Percentiles rank a stretch among this genome's conserved stretches.
phyloP scores from a whole-genome alignment of 2,329 filamentous ascomycete species.

The Colletotrichum horii region DNA sequence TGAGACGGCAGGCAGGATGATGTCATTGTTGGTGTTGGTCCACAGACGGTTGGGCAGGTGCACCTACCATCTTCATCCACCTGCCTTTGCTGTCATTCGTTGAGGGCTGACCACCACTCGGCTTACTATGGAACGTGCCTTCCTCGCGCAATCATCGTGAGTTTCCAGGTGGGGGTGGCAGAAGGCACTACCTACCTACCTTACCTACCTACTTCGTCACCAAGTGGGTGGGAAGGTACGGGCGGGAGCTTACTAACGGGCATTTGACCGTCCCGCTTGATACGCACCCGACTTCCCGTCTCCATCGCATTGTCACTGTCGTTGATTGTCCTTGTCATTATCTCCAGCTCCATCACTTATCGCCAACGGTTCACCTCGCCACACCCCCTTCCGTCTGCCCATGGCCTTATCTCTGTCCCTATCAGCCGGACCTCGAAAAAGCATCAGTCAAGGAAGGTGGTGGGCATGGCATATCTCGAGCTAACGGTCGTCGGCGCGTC shows the following conservation, averaged over 20 bases:
- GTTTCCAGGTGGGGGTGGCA: background rate
- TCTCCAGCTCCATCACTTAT: background rate
- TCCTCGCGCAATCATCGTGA: slow-evolving; percentile 12
- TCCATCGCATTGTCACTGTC: background rate
- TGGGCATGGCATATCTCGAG: background rate
- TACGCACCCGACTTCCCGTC: background rate
- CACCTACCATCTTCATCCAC: slow-evolving; percentile 4
- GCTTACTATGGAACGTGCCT: slow-evolving; percentile 10
- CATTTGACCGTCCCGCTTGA: background rate
- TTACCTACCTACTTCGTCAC: background rate
- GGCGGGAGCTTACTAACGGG: background rate
- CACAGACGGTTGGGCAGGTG: background rate
- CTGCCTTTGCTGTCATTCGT: background rate
- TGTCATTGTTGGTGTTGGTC: slow-evolving; percentile 13
- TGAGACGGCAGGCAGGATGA: slow-evolving; percentile 2
- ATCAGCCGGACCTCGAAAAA: background rate
- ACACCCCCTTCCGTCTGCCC: background rate
- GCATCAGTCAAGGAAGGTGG: background rate
- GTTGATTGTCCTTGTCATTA: background rate
- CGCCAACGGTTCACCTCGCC: background rate
- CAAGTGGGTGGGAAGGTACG: background rate
- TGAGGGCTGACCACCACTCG: background rate
- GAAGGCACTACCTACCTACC: background rate
- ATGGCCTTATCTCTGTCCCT: background rate
- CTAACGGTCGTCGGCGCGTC: background rate